Evolutionary conservation across 2,329 filamentous ascomycete genomes (phyloP).

Genomic region (Fusarium sp.): DNA sequence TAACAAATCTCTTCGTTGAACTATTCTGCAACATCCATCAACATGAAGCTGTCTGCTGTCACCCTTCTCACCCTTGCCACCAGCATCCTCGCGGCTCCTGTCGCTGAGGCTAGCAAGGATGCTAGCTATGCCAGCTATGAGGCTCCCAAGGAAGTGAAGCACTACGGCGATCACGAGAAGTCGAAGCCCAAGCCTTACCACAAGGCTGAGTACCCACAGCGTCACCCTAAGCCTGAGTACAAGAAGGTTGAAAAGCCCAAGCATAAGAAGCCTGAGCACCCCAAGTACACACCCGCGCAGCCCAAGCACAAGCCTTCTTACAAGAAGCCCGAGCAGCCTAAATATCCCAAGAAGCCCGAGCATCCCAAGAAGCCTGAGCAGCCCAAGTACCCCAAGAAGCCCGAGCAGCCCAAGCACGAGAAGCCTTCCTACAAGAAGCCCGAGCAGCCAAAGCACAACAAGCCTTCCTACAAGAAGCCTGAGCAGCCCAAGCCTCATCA

Average conservation of each 20-base stretch:
- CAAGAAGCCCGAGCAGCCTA: not conserved
- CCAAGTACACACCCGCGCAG: not conserved
- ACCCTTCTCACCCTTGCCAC: conserved; percentile 32
- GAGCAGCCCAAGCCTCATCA: not conserved
- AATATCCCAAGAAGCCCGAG: not conserved
- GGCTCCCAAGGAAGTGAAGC: conserved; percentile 11
- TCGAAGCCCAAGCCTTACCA: conserved; percentile 3
- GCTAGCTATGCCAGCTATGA: conserved; percentile 15
- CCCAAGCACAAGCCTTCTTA: not conserved
- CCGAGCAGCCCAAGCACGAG: not conserved
- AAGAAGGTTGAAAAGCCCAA: not conserved
- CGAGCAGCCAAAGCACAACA: not conserved
- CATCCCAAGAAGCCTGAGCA: not conserved
- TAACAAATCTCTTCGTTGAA: not conserved
- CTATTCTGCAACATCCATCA: not conserved
- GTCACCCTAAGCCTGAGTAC: not conserved
- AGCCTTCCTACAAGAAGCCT: not conserved
- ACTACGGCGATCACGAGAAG: not conserved
- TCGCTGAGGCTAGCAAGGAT: conserved; percentile 22
- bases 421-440: not conserved
- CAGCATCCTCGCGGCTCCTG: conserved; percentile 26
- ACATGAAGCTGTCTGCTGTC: conserved; percentile 32
- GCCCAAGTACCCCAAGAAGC: not conserved
- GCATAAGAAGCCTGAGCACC: conserved; percentile 2
- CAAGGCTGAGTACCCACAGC: conserved; percentile 7